Percentiles rank a stretch among this genome's conserved stretches.
These are phyloP conservation scores for Malassezia globosa DNA, from an alignment of 1,284 basidiomycete species.

Conservation along the genomic window DNA sequence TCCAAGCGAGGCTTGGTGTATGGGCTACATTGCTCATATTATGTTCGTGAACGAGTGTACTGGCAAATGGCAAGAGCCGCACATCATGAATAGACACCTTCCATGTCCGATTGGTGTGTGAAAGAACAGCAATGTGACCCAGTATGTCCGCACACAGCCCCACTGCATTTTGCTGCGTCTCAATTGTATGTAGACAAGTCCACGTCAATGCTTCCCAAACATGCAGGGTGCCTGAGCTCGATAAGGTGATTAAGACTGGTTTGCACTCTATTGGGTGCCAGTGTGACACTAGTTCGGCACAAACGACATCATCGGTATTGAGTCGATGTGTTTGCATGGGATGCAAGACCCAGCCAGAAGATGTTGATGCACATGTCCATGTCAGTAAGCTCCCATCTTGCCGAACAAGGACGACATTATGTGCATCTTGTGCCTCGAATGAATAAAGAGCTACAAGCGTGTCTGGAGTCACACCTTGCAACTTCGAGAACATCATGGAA, in stretches of 20 bases:
- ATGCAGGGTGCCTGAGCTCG: background rate
- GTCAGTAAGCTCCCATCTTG: background rate
- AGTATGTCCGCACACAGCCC: background rate
- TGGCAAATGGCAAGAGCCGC: background rate
- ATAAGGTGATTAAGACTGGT: background rate
- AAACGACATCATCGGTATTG: background rate
- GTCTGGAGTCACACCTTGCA: background rate
- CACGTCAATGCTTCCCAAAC: background rate
- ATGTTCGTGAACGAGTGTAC: background rate
- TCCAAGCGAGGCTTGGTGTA: slow-evolving; percentile 1
- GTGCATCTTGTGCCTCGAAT: background rate
- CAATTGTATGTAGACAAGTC: background rate
- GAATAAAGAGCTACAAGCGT: background rate
- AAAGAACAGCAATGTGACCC: slow-evolving; percentile 1
- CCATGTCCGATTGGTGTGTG: background rate
- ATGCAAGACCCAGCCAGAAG: background rate
- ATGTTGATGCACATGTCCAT: background rate
- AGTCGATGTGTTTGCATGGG: background rate
- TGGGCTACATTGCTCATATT: background rate
- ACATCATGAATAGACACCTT: background rate
- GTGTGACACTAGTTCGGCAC: background rate
- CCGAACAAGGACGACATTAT: background rate
- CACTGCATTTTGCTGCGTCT: background rate
- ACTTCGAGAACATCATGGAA: background rate
- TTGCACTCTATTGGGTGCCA: background rate